Conservation (phyloP, 257 asterid genomes). For the Solanum sitiens region DNA sequence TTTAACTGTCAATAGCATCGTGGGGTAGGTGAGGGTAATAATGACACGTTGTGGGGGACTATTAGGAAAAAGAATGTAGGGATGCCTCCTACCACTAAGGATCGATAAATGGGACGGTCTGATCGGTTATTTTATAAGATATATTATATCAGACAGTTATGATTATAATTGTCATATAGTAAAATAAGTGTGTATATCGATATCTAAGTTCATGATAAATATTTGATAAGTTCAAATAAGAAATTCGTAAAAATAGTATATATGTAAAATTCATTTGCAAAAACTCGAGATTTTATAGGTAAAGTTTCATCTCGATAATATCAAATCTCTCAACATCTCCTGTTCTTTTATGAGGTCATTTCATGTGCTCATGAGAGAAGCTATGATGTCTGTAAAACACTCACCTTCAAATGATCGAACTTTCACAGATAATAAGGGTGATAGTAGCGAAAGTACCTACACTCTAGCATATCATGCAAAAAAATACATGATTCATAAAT, state of each 20-base stretch:
- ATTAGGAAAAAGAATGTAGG: not conserved
- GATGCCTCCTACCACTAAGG: not conserved
- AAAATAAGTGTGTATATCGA: fast-evolving
- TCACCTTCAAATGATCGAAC: not conserved
- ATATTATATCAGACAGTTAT: not conserved
- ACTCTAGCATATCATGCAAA: not conserved
- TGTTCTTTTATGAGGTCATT: fast-evolving
- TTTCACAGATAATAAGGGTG: too few species aligned
- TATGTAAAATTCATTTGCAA: too few species aligned
- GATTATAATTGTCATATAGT: fast-evolving
- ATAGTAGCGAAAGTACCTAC: not conserved
- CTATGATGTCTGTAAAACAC: too few species aligned
- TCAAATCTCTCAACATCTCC: not conserved
- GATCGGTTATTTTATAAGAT: not conserved
- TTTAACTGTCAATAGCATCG: not conserved
- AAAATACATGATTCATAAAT: not conserved
- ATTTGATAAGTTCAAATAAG: not conserved
- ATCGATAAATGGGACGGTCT: fast-evolving
- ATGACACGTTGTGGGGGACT: slow-evolving; percentile 1
- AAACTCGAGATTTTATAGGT: too few species aligned
- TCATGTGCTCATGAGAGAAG: not conserved
- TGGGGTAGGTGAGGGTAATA: slow-evolving; percentile 4
- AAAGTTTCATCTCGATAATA: too few species aligned
- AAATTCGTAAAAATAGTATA: not conserved
- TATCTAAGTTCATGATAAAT: too few species aligned